Evolutionary conservation across 2,329 filamentous ascomycete genomes (phyloP).

Genomic region (Corynespora cassiicola): DNA sequence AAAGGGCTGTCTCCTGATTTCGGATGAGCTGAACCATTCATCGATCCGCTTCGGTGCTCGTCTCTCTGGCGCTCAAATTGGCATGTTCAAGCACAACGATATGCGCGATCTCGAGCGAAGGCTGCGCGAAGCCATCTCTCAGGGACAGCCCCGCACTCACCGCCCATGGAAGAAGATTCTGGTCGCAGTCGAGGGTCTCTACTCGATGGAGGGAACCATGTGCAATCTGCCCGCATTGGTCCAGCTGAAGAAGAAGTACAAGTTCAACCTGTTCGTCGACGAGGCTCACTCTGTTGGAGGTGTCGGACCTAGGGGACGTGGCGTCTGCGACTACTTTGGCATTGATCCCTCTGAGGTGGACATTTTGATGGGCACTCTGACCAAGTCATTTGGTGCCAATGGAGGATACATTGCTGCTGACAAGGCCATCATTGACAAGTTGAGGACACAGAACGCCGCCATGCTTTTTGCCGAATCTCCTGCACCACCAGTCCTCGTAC

Average conservation of each 20-base stretch:
- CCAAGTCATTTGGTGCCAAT: constrained; percentile 98
- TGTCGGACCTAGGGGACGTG: constrained; percentile 83
- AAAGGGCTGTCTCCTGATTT: constrained; percentile 93
- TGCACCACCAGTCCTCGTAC: constrained; percentile 84
- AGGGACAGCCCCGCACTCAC: constrained; percentile 97
- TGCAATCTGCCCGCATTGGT: constrained; percentile 93
- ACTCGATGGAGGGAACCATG: constrained; percentile 99
- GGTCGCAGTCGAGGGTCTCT: constrained; percentile 93
- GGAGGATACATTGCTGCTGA: constrained; percentile 93
- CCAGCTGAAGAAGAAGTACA: constrained; percentile 90
- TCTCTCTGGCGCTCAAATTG: constrained; percentile 92
- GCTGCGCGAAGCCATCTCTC: constrained; percentile 90
- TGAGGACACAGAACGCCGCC: constrained; percentile 83
- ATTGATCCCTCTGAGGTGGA: constrained; percentile 88
- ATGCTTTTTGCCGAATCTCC: constrained; percentile 88
- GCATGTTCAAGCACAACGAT: constrained; percentile 98
- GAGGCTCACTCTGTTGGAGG: constrained; percentile 97
- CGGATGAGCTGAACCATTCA: constrained; percentile 96
- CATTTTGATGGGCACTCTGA: constrained; percentile 97
- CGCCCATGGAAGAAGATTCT: constrained; percentile 99
- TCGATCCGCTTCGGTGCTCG: constrained; percentile 96
- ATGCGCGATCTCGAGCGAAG: constrained; percentile 85
- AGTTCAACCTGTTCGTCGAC: constrained; percentile 94
- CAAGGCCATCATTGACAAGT: constrained; percentile 90
- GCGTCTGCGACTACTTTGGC: constrained; percentile 97